Evolutionary conservation across 805 yeast species (phyloP).

Genomic region (Candida nitratophila): DNA sequence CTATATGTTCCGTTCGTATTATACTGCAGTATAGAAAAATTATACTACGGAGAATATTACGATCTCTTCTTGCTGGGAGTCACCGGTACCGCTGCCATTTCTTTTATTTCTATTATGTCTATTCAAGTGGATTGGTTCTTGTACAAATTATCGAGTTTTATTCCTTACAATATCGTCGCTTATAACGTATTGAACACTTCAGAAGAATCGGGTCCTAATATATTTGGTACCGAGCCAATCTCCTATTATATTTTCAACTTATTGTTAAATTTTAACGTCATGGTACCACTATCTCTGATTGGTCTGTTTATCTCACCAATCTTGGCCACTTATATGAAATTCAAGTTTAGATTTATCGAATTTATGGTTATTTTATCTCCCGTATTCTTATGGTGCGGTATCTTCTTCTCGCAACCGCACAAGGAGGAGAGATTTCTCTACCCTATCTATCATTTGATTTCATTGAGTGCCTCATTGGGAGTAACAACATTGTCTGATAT

Average conservation of each 20-base stretch:
- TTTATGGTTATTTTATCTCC: slow-evolving; percentile 35
- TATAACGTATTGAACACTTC: slow-evolving; percentile 72
- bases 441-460: slow-evolving; percentile 70
- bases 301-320: slow-evolving; percentile 30
- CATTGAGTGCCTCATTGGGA: slow-evolving; percentile 54
- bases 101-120: slow-evolving; percentile 9
- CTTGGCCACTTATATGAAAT: slow-evolving; percentile 16
- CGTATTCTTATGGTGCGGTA: slow-evolving; percentile 53
- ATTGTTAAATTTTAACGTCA: slow-evolving; percentile 63
- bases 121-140: slow-evolving; percentile 48
- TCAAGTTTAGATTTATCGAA: slow-evolving; percentile 7
- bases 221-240: slow-evolving; percentile 83
- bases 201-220: slow-evolving; percentile 76
- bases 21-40: slow-evolving; percentile 20
- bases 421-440: slow-evolving; percentile 90
- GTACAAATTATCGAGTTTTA: slow-evolving; percentile 55
- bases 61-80: slow-evolving; percentile 8
- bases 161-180: slow-evolving; percentile 74
- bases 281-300: slow-evolving; percentile 33
- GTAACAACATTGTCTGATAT: slow-evolving; percentile 11
- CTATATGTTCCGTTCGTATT: slow-evolving; percentile 54
- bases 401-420: slow-evolving; percentile 76
- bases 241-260: slow-evolving; percentile 64
- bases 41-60: slow-evolving; percentile 2
- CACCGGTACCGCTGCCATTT: slow-evolving; percentile 12